Evolutionary conservation across 2,329 filamentous ascomycete genomes (phyloP).

Genomic region (Trichoderma breve): DNA sequence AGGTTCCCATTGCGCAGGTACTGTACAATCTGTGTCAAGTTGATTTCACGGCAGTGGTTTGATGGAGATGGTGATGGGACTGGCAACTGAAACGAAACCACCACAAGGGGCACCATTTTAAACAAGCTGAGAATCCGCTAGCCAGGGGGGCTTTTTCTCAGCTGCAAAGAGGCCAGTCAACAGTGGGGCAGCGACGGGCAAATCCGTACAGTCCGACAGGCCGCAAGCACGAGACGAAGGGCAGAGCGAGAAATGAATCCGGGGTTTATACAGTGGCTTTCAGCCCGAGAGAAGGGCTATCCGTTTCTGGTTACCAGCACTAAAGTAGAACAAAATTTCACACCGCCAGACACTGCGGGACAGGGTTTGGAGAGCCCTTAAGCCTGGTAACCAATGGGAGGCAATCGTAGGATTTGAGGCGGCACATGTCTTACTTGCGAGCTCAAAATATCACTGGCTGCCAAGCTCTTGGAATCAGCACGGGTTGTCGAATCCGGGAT

Average conservation of each 20-base stretch:
- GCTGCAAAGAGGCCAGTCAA: neutral
- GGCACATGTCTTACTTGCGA: neutral
- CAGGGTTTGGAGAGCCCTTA: neutral
- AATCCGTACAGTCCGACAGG: neutral
- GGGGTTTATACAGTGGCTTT: neutral
- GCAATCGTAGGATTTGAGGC: neutral
- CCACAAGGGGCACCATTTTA: conserved; percentile 3
- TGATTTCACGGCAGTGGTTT: neutral
- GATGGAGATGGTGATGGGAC: neutral
- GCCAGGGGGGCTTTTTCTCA: neutral
- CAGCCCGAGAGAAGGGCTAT: neutral
- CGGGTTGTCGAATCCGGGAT: neutral
- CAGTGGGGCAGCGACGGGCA: neutral
- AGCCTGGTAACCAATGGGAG: conserved; percentile 13
- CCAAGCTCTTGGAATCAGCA: neutral
- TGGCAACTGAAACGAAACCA: neutral
- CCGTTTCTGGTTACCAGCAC: neutral
- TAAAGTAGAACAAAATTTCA: neutral
- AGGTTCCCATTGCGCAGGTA: neutral
- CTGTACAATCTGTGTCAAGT: neutral
- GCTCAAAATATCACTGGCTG: neutral
- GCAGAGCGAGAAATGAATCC: neutral
- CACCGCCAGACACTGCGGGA: neutral
- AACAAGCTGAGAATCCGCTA: neutral
- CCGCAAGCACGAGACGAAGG: neutral